Evolutionary conservation across 2,329 filamentous ascomycete species (phyloP), one percentile per base, ranked within the genome.

Genomic region (Diaporthe capsici): DNA sequence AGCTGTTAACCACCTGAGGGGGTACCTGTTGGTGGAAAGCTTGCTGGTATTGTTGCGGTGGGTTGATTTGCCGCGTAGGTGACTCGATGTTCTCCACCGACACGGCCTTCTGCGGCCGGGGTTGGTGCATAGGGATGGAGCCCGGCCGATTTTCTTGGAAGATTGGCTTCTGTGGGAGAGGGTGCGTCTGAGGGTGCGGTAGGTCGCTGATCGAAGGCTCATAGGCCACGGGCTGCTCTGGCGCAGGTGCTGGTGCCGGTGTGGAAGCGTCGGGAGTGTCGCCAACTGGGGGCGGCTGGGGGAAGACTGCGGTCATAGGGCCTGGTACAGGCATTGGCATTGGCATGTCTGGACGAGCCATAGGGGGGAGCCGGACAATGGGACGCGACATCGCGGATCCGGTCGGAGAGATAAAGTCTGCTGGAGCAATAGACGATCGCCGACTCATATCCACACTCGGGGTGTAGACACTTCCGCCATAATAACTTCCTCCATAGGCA

Each of bases 11-110:
- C 57, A 95, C 90, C 79, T 96, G 93, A 5, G 93, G 85, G 2
- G 96, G 96, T n/a, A 98, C 92, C 84, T 98, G 96, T 80, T 98
- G 96, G 79, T 98, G 95, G 88, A 98, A 98, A 0, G 96, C 94
- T 82, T 96, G 94, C 80, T 96, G 93, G 80, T 94, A 86, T 20
- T 82, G 81, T 53, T 83, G 81, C 55, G 84, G 92, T 86, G 79
- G 88, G 80, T 87, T 87, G 71, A 83, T 84, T 75, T 84, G 82
- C 79, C 86, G 88, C 7, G 91, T 92, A 5, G 96, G 95, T 10
- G 94, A 94, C 84, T 98, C 97, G 79, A 98, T 98, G 80, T 95
- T 95, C 75, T 95, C 94, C 75, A 98, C 92, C 13, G 96, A 98
- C 44, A 98, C 95, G 8, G 95, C 90, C 87, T 98, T 98, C 84